Base-by-base conservation (phyloP, 164 flowering plant species). In the Houttuynia cordata region DNA sequence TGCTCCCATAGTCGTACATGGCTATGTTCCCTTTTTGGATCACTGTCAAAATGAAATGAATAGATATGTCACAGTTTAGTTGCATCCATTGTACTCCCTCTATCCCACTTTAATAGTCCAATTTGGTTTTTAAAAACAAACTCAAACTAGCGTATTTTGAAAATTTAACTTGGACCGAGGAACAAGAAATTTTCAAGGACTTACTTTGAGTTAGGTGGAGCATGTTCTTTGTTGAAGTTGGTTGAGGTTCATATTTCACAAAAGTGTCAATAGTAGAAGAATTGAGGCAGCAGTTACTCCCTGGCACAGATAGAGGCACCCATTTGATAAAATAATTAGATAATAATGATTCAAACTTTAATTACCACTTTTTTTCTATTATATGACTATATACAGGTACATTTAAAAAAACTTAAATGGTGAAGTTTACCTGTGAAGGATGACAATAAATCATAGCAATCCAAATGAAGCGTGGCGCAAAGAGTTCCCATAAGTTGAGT, bases 201-300 rank as follows among this genome's bases (percentile, higher is more conserved):
- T 71, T 75, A 87, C 97, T 91, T 64, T 91, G 97, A 56, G 93
- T 73, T 12, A 87, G 65, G 75, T 87, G 97, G 54, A 91, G 63
- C 81, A 82, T 68, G 81, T 83, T 86, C 80, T 82, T 91, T 5
- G 86, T 79, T 4, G 95, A 60, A 0, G 95, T 78, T 8, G 97
- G 57, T 62, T 87, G 86, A 59, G 88, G 97, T 55, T 83, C 88
- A 23, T 82, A 71, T 20, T 73, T 70, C 18, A 87, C 62, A 67
- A 80, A 85, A 9, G 68, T 25, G 7, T 77, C 64, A 12, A 73
- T 57, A 0, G 72, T 73, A 20, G 96, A 80, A 37, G 81, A 63
- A 62, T 79, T 82, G 55, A 88, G 67, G 73, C 93, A 91, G 68
- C 97, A 91, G 56, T 87, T 86, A 40, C 68, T 70, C 25, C 97